These are phyloP conservation scores for Eleusine coracana DNA, from an alignment of 176 grass and related monocot species.

Conservation along the genomic window DNA sequence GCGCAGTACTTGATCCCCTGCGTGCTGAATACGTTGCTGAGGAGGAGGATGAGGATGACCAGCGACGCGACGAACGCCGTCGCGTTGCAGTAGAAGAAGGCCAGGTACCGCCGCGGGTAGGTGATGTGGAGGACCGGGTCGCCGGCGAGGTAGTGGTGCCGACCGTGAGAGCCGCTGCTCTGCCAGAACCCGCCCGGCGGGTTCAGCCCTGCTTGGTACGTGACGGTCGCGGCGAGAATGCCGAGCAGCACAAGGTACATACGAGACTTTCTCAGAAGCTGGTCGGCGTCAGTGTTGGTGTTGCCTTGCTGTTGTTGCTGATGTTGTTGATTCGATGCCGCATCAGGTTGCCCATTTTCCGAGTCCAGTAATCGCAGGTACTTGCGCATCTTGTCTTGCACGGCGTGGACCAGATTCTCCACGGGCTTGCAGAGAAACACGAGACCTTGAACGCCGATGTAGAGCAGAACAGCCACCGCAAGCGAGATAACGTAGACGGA, in stretches of 20 bases:
- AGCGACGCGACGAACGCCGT: slow-evolving; percentile 57
- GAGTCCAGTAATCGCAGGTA: not conserved
- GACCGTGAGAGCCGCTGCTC: not conserved
- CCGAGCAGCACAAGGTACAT: slow-evolving; percentile 52
- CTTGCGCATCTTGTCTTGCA: not conserved
- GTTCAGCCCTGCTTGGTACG: slow-evolving; percentile 41
- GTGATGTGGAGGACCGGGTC: slow-evolving; percentile 48
- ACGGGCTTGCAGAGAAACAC: slow-evolving; percentile 40
- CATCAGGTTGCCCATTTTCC: not conserved
- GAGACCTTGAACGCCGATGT: slow-evolving; percentile 35
- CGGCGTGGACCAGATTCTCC: not conserved
- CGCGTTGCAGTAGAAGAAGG: slow-evolving; percentile 60
- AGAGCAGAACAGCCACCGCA: slow-evolving; percentile 31
- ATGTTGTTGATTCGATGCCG: not conserved
- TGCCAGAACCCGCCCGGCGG: slow-evolving; percentile 41
- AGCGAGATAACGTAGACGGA: slow-evolving; percentile 44
- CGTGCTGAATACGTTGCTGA: slow-evolving; percentile 45
- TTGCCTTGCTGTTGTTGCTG: not conserved
- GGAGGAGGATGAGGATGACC: slow-evolving; percentile 58
- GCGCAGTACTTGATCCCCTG: slow-evolving; percentile 48
- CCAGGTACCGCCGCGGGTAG: slow-evolving; percentile 34
- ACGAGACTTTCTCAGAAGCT: slow-evolving; percentile 30
- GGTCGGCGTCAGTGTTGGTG: not conserved
- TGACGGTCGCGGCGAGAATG: slow-evolving; percentile 41
- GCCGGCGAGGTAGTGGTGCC: slow-evolving; percentile 28